phyloP scores from a whole-genome alignment of 202 grass and related monocot species.

The Carex sylvatica region DNA sequence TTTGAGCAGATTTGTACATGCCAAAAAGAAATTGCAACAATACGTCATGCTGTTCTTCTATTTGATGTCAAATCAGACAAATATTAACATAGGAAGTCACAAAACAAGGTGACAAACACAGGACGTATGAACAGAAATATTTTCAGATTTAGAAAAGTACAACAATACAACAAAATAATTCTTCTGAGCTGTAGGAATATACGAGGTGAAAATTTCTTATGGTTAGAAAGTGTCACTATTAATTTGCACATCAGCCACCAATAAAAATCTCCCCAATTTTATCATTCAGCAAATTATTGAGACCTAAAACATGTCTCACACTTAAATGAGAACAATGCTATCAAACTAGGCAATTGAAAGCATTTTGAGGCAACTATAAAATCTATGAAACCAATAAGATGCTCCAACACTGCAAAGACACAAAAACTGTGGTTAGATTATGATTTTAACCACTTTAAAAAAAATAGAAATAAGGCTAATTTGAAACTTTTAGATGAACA shows the following conservation, averaged over 20 bases:
- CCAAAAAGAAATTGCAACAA: background rate
- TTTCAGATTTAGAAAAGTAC: background rate
- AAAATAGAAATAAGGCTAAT: background rate
- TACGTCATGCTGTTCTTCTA: background rate
- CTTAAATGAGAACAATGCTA: background rate
- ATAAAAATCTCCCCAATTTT: background rate
- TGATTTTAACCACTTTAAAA: background rate
- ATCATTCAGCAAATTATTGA: background rate
- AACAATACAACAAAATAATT: constrained; percentile 20
- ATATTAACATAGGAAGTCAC: background rate
- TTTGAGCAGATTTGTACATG: background rate
- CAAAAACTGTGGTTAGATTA: background rate
- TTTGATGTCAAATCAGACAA: background rate
- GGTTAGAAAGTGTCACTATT: background rate
- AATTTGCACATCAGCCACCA: constrained; percentile 15
- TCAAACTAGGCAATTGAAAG: background rate
- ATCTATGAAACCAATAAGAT: background rate
- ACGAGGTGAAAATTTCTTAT: constrained; percentile 12
- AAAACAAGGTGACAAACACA: background rate
- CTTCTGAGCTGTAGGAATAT: background rate
- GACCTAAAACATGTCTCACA: background rate
- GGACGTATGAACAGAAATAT: background rate
- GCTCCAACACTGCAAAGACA: constrained; percentile 1
- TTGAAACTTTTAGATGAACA: background rate
- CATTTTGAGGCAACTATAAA: constrained; percentile 9